Evolutionary conservation across 2,329 filamentous ascomycete genomes (phyloP).

Genomic region (Claviceps africana): DNA sequence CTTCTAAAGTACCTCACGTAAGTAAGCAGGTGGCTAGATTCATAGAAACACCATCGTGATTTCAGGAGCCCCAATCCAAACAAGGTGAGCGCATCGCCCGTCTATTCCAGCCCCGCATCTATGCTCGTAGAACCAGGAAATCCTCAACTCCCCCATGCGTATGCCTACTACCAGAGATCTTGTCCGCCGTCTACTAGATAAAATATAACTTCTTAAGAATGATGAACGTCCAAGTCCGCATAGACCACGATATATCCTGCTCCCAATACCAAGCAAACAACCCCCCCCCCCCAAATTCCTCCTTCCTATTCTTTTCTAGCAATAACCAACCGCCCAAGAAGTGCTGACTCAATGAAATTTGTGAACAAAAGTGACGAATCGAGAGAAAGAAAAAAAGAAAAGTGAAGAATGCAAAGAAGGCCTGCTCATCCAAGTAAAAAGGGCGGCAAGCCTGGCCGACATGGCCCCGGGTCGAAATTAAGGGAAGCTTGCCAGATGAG

Average conservation of each 20-base stretch:
- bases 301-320: slow-evolving; percentile 4
- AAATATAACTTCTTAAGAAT: not conserved
- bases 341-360: slow-evolving; percentile 4
- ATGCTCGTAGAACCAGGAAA: not conserved
- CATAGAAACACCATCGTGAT: not conserved
- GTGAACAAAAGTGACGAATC: not conserved
- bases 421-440: not conserved
- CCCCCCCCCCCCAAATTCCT: too few species aligned
- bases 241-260: not conserved
- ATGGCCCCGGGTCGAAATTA: not conserved
- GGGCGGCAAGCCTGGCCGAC: not conserved
- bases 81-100: slow-evolving; percentile 6
- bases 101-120: slow-evolving; percentile 10
- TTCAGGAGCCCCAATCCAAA: not conserved
- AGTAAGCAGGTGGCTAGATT: too few species aligned
- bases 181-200: not conserved
- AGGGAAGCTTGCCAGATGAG: not conserved
- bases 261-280: not conserved
- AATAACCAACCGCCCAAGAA: slow-evolving; percentile 5
- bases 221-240: not conserved
- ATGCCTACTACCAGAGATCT: not conserved
- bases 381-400: not conserved
- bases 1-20: too few species aligned
- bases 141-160: not conserved
- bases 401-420: not conserved